Evolutionary conservation across 2,329 filamentous ascomycete genomes (phyloP).

Genomic region (Stagonosporopsis cucurbitacearum): DNA sequence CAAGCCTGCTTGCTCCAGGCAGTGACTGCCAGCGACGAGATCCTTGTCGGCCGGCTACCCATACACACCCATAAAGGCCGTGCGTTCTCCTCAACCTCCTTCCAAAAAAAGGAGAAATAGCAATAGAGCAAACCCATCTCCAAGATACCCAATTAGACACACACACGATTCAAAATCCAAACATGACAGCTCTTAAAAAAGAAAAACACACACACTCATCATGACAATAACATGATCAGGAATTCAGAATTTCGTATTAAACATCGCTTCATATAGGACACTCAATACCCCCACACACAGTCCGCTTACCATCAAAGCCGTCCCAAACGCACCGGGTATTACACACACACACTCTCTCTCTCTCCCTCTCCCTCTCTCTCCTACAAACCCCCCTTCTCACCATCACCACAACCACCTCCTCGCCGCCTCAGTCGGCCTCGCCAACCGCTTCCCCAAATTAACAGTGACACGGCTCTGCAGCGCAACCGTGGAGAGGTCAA

Average conservation of each 20-base stretch:
- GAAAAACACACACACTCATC: no score
- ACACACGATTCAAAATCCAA: slow-evolving; percentile 4
- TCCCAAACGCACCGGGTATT: slow-evolving; percentile 13
- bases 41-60: no score
- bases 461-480: slow-evolving; percentile 47
- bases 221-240: background rate
- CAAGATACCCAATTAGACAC: slow-evolving; percentile 26
- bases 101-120: background rate
- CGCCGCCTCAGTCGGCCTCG: slow-evolving; percentile 27
- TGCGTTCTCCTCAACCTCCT: no score
- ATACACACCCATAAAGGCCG: no score
- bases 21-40: background rate
- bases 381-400: background rate
- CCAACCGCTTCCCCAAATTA: slow-evolving; percentile 36
- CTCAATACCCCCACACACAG: slow-evolving; percentile 11
- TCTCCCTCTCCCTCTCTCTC: no score
- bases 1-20: background rate
- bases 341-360: background rate
- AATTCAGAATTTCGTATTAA: slow-evolving; percentile 8
- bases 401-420: slow-evolving; percentile 20
- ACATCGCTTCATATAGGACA: background rate
- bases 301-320: no score
- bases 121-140: background rate
- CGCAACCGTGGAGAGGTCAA: slow-evolving; percentile 44
- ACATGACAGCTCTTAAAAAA: background rate